Base-by-base conservation (phyloP, 768 basidiomycete genomes). In the Glaciozyma martinii region DNA sequence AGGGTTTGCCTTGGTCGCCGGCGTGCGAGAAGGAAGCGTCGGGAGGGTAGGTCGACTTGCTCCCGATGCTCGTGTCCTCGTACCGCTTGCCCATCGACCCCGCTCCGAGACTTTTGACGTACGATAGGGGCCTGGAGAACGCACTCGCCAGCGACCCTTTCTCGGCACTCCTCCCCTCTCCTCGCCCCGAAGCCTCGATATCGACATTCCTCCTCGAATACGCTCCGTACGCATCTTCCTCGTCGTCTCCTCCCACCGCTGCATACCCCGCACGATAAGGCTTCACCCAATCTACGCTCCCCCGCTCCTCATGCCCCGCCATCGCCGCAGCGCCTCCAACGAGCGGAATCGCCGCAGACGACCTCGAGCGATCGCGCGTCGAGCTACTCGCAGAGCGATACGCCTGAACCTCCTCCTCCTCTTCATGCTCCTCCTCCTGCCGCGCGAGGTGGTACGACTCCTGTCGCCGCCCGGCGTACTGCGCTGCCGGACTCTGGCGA, bases 191-290 rank as follows among this genome's bases (percentile, higher is more conserved):
- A 1, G 37, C 21, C 54, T 65, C 63, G 53, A 62, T 42, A 50
- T 65, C 67, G 19, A 29, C 40, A 30, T 61, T 54, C 19, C 60
- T 50, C n/a, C 62, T 60, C 25, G 63, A 56, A 54, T 66, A 66
- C 30, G 59, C 44, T 8, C 46, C 53, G 32, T 70, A 66, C 23
- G 21, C 37, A 13, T 62, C 52, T 18, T 63, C 55, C 13, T 56
- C 47, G 47, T 61, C 62, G 8, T 27, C 62, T 1, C 37, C 7
- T 3, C 65, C 65, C 7, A 70, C 56, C 0, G 62, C 65, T 15
- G 65, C 68, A 33, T 70, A 70, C 0, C 68, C 68, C 8, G 32
- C 56, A 30, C 50, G 54, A 0, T 56, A 55, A 47, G 66, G 46
- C 42, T 62, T 56, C 3, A 23, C 54, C 3, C 13, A 16, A 8